Conservation (phyloP, 2,329 filamentous ascomycete species). For the Epichloe bromicola region DNA sequence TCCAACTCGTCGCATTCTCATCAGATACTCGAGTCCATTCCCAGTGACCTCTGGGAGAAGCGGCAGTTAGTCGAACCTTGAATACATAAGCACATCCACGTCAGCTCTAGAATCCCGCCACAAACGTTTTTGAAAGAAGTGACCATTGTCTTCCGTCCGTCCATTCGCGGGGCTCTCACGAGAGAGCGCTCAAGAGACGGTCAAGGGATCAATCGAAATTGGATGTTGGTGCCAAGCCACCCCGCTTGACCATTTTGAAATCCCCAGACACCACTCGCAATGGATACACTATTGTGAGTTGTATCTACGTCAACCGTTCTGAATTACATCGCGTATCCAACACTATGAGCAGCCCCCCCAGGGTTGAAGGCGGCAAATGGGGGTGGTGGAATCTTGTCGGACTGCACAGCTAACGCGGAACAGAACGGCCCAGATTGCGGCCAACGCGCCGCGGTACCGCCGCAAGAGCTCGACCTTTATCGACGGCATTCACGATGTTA, state of each 20-base stretch:
- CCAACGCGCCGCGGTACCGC: slow-evolving; percentile 78
- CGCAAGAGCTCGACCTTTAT: slow-evolving; percentile 93
- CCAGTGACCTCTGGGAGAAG: neutral
- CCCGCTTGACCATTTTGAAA: neutral
- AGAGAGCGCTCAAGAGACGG: neutral
- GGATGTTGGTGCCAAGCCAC: neutral
- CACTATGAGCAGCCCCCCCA: neutral
- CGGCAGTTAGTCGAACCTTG: neutral
- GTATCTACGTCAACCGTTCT: neutral
- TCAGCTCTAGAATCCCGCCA: neutral
- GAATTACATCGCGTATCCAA: neutral
- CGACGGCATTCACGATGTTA: slow-evolving; percentile 90
- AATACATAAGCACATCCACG: neutral
- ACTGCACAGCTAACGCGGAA: neutral
- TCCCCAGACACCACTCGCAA: slow-evolving; percentile 14
- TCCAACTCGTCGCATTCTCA: too few species aligned
- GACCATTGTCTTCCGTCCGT: neutral
- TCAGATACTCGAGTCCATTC: too few species aligned
- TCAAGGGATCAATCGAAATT: neutral
- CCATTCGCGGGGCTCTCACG: neutral
- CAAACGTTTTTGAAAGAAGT: neutral
- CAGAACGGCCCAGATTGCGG: slow-evolving; percentile 84
- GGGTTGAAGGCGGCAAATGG: neutral
- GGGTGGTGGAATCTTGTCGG: neutral
- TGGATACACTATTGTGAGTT: slow-evolving; percentile 52